A percentile compares a stretch with the other conserved stretches of the same genome.
Evolutionary conservation across 2,329 filamentous ascomycete genomes (phyloP).

Genomic region (Cladophialophora bantiana): DNA sequence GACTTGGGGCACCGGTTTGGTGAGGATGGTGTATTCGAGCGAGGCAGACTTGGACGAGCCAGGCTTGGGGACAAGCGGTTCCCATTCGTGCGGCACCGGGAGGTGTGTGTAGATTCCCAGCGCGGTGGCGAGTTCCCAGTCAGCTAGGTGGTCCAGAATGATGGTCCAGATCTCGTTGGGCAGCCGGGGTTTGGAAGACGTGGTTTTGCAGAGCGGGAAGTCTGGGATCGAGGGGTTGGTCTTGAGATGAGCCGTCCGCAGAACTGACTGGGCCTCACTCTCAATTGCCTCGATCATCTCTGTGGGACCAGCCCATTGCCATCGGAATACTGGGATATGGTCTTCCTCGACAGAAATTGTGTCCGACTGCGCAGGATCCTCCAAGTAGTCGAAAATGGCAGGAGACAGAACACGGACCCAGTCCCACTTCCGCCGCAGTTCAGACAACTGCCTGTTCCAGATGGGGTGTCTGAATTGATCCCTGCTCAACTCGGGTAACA

Average conservation of each 20-base stretch:
- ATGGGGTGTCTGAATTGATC: constrained; percentile 90
- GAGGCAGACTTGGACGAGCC: constrained; percentile 75
- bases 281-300: constrained; percentile 39
- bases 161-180: constrained; percentile 90
- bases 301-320: constrained; percentile 42
- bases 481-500: constrained; percentile 88
- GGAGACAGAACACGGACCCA: constrained; percentile 85
- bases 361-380: constrained; percentile 56
- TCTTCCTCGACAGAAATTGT: constrained; percentile 42
- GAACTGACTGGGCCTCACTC: constrained; percentile 37
- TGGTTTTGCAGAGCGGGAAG: constrained; percentile 48
- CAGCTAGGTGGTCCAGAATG: constrained; percentile 80
- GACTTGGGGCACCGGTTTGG: constrained; percentile 72
- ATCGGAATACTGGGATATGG: constrained; percentile 41
- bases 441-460: constrained; percentile 84
- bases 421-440: constrained; percentile 82
- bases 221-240: constrained; percentile 32
- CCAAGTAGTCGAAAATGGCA: constrained; percentile 77
- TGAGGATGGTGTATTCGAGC: constrained; percentile 84
- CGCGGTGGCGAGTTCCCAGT: constrained; percentile 89
- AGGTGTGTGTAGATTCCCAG: constrained; percentile 82
- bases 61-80: constrained; percentile 66
- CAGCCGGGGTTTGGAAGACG: constrained; percentile 53
- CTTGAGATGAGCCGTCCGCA: constrained; percentile 29
- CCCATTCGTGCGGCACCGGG: constrained; percentile 76